Base-by-base conservation (phyloP, 306 rosid species). In the Inga laurina region DNA sequence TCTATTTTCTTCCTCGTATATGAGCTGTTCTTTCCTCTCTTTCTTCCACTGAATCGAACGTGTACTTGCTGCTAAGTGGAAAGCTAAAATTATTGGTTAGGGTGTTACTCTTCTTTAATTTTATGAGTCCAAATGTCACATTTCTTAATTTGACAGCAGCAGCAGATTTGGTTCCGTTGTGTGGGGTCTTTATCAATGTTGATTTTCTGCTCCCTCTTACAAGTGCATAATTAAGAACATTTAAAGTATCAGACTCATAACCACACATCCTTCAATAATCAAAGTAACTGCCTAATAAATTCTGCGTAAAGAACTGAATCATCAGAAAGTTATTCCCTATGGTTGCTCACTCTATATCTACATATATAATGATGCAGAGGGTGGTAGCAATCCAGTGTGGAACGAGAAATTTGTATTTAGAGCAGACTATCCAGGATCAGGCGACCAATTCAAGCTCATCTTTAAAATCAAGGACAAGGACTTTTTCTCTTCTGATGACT, bases 391-490 rank as follows among this genome's bases (percentile, higher is more conserved):
- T 76, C 97, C 97, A 5, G 90, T 75, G 39, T 96, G 99, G 99
- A 90, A 96, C 37, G 98, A 96, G 90, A 96, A 82, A 76, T 81
- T 92, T 49, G 84, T 83, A 14, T 93, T 93, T 88, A 85, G 90
- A 80, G 97, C 80, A 3, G 96, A 96, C 72, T 96, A 96, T 80
- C 98, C 98, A 5, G 96, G 97, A 9, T 79, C 90, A 3, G 92
- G 98, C n/a, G 70, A 85, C 15, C 86, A 87, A 12, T 92, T 79
- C 87, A 96, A 93, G 85, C 80, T 96, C 85, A 51, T 39, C 84
- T 90, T 96, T 81, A 89, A 84, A 44, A 87, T 96, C 89, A 68
- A 90, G 88, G 99, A 96, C 87, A 88, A 89, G 75, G 98, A 96
- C 86, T 85, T 91, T 30, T 96, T 93, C 83, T 83, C 99, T 45